These are phyloP conservation scores for Linum tenue DNA, from an alignment of 345 rosid genomes.

Conservation along the genomic window DNA sequence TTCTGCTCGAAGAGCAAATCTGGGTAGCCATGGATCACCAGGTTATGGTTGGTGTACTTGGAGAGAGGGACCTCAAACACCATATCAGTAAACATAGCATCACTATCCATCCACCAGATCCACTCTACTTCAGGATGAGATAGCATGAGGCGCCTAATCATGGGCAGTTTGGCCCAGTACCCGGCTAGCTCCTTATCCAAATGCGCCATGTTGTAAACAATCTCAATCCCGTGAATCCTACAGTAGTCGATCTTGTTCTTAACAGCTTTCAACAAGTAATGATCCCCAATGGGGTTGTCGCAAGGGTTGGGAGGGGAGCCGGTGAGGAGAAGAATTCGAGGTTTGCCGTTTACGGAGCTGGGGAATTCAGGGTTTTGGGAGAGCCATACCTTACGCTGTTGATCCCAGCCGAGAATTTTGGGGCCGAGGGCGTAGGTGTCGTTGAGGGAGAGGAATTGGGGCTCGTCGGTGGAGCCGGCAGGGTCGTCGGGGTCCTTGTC, in stretches of 20 bases:
- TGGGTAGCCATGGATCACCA: constrained; percentile 89
- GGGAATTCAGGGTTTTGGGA: constrained; percentile 63
- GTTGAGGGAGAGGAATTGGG: constrained; percentile 48
- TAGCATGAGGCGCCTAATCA: constrained; percentile 79
- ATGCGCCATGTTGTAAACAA: constrained; percentile 94
- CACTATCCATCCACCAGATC: constrained; percentile 99
- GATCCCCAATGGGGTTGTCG: constrained; percentile 89
- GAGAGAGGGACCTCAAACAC: constrained; percentile 65
- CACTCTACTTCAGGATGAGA: constrained; percentile 90
- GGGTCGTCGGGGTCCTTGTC: constrained; percentile 65
- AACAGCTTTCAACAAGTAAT: constrained; percentile 64
- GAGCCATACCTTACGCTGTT: constrained; percentile 57
- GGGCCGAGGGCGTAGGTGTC: constrained; percentile 70
- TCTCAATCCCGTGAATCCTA: constrained; percentile 93
- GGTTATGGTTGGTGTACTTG: constrained; percentile 53
- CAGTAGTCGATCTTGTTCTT: constrained; percentile 96
- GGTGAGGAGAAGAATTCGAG: constrained; percentile 63
- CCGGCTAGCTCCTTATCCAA: constrained; percentile 88
- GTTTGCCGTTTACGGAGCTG: constrained; percentile 45
- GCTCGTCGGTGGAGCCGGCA: constrained; percentile 22
- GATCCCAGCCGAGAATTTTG: constrained; percentile 58
- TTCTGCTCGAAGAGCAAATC: constrained; percentile 79
- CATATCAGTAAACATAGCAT: constrained; percentile 92
- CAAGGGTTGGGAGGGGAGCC: constrained; percentile 94
- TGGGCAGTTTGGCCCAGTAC: constrained; percentile 89